Evolutionary conservation across 2,329 filamentous ascomycete species (phyloP).

Genomic region (Rhynchosporium agropyri): DNA sequence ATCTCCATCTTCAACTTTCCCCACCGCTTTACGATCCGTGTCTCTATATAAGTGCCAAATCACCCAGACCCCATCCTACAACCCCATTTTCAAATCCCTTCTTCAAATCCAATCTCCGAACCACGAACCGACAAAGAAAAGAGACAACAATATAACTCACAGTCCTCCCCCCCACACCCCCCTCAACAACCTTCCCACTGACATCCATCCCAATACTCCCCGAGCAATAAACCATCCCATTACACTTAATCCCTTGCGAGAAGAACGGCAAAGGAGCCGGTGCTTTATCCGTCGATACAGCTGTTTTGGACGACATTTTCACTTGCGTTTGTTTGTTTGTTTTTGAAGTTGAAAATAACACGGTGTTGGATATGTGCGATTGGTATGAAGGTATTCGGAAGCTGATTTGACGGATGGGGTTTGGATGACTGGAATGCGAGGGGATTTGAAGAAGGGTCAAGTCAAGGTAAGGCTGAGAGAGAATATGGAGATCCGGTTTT

Average conservation of each 20-base stretch:
- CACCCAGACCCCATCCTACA: too few species aligned
- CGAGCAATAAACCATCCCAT: slow-evolving; percentile 72
- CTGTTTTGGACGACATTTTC: slow-evolving; percentile 36
- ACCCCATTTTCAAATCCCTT: too few species aligned
- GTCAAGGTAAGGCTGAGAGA: not conserved
- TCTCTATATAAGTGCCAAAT: too few species aligned
- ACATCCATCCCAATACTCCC: slow-evolving; percentile 61
- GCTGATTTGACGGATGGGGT: too few species aligned
- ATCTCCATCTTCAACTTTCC: too few species aligned
- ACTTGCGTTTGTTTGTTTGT: not conserved
- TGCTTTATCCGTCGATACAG: slow-evolving; percentile 42
- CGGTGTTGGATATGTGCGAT: too few species aligned
- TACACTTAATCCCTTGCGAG: slow-evolving; percentile 62
- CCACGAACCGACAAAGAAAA: not conserved
- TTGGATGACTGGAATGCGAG: too few species aligned
- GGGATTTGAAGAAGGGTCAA: too few species aligned
- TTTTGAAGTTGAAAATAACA: not conserved
- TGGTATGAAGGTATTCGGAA: too few species aligned
- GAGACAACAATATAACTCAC: slow-evolving; percentile 41
- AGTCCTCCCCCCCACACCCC: slow-evolving; percentile 56
- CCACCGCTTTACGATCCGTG: too few species aligned
- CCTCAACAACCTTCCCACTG: slow-evolving; percentile 58
- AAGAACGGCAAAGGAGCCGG: slow-evolving; percentile 58
- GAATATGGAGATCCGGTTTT: not conserved
- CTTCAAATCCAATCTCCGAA: too few species aligned